phyloP scores from a whole-genome alignment of 2,329 filamentous ascomycete species.

The Alternaria consortialis region DNA sequence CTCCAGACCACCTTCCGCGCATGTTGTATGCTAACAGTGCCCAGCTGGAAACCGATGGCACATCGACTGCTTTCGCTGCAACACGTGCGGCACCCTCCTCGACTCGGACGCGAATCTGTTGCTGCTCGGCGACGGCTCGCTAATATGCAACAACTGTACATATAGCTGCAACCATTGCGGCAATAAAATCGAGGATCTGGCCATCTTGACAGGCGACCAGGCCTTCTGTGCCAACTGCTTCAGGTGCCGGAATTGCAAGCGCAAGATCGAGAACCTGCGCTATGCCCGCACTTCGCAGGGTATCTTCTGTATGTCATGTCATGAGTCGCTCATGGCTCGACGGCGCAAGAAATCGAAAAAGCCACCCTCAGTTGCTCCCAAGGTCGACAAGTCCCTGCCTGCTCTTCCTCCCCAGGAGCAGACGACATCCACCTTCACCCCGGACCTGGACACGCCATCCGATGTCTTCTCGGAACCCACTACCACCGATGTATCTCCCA shows the following conservation, averaged over 20 bases:
- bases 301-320: constrained; percentile 99
- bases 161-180: constrained; percentile 97
- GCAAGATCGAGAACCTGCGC: constrained; percentile 96
- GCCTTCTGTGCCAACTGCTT: constrained; percentile 98
- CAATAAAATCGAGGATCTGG: constrained; percentile 98
- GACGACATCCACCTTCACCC: constrained; percentile 66
- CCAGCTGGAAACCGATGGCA: constrained; percentile 96
- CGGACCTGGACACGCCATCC: constrained; percentile 64
- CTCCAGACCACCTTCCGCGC: neutral
- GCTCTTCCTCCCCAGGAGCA: constrained; percentile 79
- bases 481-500: constrained; percentile 73
- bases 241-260: constrained; percentile 96
- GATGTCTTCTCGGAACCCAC: constrained; percentile 70
- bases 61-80: constrained; percentile 98
- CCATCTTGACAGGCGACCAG: constrained; percentile 96
- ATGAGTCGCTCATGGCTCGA: constrained; percentile 94
- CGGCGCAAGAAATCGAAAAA: constrained; percentile 84
- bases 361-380: constrained; percentile 56
- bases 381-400: constrained; percentile 90
- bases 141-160: constrained; percentile 99
- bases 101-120: constrained; percentile 98
- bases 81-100: constrained; percentile 92
- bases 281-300: constrained; percentile 98
- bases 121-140: constrained; percentile 93
- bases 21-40: constrained; percentile 35